Evolutionary conservation across 208 protist genomes (phyloP), one percentile per base, ranked within the genome.

Genomic region (Hexamita inflata): DNA sequence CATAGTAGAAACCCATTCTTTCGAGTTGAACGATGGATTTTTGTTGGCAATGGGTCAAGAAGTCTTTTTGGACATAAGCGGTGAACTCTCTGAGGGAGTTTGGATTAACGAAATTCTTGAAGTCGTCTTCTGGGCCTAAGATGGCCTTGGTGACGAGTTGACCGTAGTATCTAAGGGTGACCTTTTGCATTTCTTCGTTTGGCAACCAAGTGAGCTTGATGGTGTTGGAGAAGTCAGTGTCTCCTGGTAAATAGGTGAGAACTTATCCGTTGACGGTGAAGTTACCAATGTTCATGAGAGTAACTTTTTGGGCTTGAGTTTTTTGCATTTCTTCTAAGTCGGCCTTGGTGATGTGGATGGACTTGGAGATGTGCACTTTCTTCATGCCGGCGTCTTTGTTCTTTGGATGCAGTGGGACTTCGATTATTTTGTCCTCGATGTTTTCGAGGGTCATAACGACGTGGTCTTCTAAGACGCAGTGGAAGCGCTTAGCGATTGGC

Each of bases 211-310:
- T 95, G 11, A 98, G 77, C 87, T 97, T 97, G 80, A 92, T 89
- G 58, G 94, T 98, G 67, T 88, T 91, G 82, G 95, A 96, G 66
- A 96, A 92, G 76, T 95, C 88, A 34, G 91, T 93, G 34, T 84
- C 61, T 62, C 92, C 84, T 13, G 90, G 85, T 74, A 95, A 82
- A 13, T 93, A 84, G 0, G 74, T 41, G 67, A 91, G 89, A 73
- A 88, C 82, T 64, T 86, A 85, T 40, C n/a, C n/a, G 58, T 77
- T 34, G 28, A 91, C 74, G 62, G 90, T 90, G 7, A 88, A 87
- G 83, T 97, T 98, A 78, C 94, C 92, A 94, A 93, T 98, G 80
- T 93, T 86, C 92, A 98, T 96, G 39, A 99, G 85, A 4, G 94
- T 98, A 62, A 98, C 86, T 81, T 97, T 92, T 34, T 95, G 93